These are phyloP conservation scores for Cylindrotheca closterium DNA, from an alignment of 108 stramenopile genomes.

Conservation along the genomic window DNA sequence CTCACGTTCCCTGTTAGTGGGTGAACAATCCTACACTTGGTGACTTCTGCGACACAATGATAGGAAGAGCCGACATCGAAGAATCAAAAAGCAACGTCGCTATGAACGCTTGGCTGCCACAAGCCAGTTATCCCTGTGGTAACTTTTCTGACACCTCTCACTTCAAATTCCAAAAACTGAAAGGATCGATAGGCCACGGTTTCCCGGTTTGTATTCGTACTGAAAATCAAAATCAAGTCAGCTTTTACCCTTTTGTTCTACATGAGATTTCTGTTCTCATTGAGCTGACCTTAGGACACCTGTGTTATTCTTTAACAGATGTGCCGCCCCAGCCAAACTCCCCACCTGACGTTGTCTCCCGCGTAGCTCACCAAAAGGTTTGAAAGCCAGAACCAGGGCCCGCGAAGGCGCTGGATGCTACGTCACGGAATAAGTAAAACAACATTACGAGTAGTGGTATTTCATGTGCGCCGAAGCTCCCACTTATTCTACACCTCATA, in stretches of 20 bases:
- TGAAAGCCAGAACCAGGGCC: conserved; percentile 82
- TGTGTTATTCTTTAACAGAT: conserved; percentile 85
- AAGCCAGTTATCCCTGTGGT: conserved; percentile 99
- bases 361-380: conserved; percentile 69
- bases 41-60: conserved; percentile 96
- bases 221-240: conserved; percentile 97
- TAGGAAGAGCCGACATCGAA: conserved; percentile 96
- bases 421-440: conserved; percentile 95
- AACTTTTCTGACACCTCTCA: conserved; percentile 98
- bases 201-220: conserved; percentile 95
- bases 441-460: conserved; percentile 98
- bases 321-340: conserved; percentile 96
- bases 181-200: conserved; percentile 98
- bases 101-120: conserved; percentile 91
- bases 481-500: conserved; percentile 97
- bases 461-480: conserved; percentile 92
- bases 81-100: conserved; percentile 92
- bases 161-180: conserved; percentile 93
- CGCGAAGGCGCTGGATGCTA: conserved; percentile 78
- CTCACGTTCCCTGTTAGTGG: conserved; percentile 95
- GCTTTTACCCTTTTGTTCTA: conserved; percentile 87
- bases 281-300: conserved; percentile 97
- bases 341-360: conserved; percentile 93
- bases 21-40: conserved; percentile 98
- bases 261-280: conserved; percentile 95